Percentiles rank a stretch among this genome's conserved stretches.
Evolutionary conservation across 1,284 basidiomycete species (phyloP).

Genomic region (Cystobasidiaceae sp.): DNA sequence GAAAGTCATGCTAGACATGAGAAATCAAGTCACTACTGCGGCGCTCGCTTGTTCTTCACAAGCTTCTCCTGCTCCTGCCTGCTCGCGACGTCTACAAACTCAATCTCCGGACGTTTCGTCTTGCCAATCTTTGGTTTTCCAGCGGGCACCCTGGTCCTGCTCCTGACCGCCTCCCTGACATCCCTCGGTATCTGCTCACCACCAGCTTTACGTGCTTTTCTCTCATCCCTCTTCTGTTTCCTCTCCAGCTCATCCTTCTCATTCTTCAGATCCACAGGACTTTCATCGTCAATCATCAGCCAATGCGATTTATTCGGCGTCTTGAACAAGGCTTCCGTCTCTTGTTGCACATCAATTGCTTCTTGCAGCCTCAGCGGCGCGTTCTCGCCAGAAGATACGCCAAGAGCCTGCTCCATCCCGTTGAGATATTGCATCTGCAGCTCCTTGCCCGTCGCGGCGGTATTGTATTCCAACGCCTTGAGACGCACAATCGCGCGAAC

Average conservation of each 20-base stretch:
- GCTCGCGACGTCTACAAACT: conserved; percentile 23
- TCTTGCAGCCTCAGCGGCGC: conserved; percentile 5
- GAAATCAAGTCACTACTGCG: too few relatives aligned
- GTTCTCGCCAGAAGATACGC: conserved; percentile 7
- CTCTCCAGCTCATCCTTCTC: neutral
- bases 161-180: conserved; percentile 17
- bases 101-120: conserved; percentile 7
- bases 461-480: conserved; percentile 60
- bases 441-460: neutral
- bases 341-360: conserved; percentile 11
- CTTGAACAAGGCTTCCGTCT: conserved; percentile 8
- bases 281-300: conserved; percentile 26
- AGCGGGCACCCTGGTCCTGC: conserved; percentile 6
- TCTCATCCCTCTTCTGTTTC: neutral
- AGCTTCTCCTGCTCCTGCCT: neutral
- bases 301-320: conserved; percentile 7
- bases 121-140: conserved; percentile 5
- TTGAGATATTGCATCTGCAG: conserved; percentile 25
- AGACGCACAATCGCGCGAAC: conserved; percentile 71
- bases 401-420: conserved; percentile 31
- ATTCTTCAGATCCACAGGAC: conserved; percentile 1
- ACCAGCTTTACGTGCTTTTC: neutral
- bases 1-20: too few relatives aligned
- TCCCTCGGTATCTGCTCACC: neutral
- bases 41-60: too few relatives aligned